These are phyloP conservation scores for Vitis vinifera DNA, from an alignment of 164 flowering plant genomes.

Conservation along the genomic window ASM3070453v1 NC_081806.1:3296001-3296500, in stretches of 20 bases:
- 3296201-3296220: constrained; percentile 90
- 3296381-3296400: neutral
- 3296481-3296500: neutral
- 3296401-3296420: neutral
- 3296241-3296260: constrained; percentile 91
- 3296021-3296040: constrained; percentile 71
- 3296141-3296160: constrained; percentile 1
- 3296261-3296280: constrained; percentile 93
- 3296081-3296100: constrained; percentile 53
- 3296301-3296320: constrained; percentile 81
- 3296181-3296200: constrained; percentile 87
- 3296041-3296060: constrained; percentile 76
- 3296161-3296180: constrained; percentile 89
- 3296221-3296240: constrained; percentile 91
- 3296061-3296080: constrained; percentile 91
- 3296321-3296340: constrained; percentile 85
- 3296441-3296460: too few species aligned
- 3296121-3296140: neutral
- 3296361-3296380: constrained; percentile 84
- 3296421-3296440: neutral
- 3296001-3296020: constrained; percentile 64
- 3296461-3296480: neutral
- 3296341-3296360: constrained; percentile 97
- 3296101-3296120: neutral
- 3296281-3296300: constrained; percentile 80